These are phyloP conservation scores for Dothideomycetes sp. DNA, from an alignment of 2,329 filamentous ascomycete species.

Conservation along the genomic window DNA sequence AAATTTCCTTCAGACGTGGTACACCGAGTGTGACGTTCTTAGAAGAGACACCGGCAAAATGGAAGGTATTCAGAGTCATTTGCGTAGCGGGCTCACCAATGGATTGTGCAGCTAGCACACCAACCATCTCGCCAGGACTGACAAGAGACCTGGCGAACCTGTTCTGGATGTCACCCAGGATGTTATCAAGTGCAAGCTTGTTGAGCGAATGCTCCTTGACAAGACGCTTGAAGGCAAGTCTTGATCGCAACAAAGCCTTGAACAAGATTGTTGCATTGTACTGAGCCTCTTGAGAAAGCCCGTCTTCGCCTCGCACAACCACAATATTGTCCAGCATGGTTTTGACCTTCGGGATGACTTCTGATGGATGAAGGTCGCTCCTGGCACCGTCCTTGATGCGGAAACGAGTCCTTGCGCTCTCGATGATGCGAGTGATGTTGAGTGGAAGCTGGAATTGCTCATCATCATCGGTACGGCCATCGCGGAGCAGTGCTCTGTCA, in stretches of 20 bases:
- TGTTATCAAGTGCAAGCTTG: conserved; percentile 84
- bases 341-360: conserved; percentile 72
- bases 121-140: conserved; percentile 95
- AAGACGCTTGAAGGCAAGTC: conserved; percentile 84
- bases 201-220: conserved; percentile 78
- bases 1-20: conserved; percentile 96
- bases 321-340: conserved; percentile 65
- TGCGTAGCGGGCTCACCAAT: conserved; percentile 98
- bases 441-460: conserved; percentile 85
- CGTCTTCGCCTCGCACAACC: conserved; percentile 76
- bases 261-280: conserved; percentile 79
- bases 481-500: conserved; percentile 69
- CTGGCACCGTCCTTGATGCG: conserved; percentile 74
- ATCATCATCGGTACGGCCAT: conserved; percentile 59
- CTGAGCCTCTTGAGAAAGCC: conserved; percentile 76
- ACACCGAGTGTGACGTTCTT: conserved; percentile 99
- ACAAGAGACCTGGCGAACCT: conserved; percentile 79
- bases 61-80: conserved; percentile 99
- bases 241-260: conserved; percentile 82
- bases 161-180: conserved; percentile 81
- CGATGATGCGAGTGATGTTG: conserved; percentile 82
- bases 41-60: conserved; percentile 98
- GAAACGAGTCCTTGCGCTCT: conserved; percentile 83
- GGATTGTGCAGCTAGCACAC: conserved; percentile 92
- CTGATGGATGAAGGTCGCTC: conserved; percentile 79